Conservation (phyloP, 139 green algal genomes). For the Chlamydomonas urium region DNA sequence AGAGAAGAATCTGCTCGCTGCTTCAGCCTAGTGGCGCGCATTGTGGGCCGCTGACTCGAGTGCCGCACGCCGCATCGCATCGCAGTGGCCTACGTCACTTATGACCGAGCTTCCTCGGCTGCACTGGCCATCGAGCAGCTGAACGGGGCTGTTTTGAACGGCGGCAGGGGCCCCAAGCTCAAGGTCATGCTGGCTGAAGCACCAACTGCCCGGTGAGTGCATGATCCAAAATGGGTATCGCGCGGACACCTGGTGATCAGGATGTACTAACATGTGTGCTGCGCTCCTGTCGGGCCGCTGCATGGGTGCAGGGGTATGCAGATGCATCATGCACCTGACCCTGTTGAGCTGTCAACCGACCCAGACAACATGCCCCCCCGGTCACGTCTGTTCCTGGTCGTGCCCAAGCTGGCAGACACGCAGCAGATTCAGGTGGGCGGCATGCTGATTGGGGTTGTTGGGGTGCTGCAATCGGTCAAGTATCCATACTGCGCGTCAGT, state of each 20-base stretch:
- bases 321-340: no score
- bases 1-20: background rate
- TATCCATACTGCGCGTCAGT: no score
- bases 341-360: constrained; percentile 38
- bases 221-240: no score
- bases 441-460: background rate
- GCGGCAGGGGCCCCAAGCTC: constrained; percentile 75
- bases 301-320: no score
- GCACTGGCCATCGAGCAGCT: constrained; percentile 78
- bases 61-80: background rate
- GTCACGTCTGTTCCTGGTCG: constrained; percentile 84
- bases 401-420: constrained; percentile 76
- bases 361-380: constrained; percentile 81
- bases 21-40: background rate
- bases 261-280: no score
- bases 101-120: constrained; percentile 67
- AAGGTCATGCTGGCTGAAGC: constrained; percentile 89
- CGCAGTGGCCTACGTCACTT: constrained; percentile 88
- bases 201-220: constrained; percentile 40
- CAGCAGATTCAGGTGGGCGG: constrained; percentile 57
- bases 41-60: background rate
- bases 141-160: constrained; percentile 78
- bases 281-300: no score
- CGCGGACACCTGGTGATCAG: no score
- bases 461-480: no score